Base-by-base conservation (phyloP, 176 grass and related monocot species). In the sorghum (Sorghum bicolor) region DNA sequence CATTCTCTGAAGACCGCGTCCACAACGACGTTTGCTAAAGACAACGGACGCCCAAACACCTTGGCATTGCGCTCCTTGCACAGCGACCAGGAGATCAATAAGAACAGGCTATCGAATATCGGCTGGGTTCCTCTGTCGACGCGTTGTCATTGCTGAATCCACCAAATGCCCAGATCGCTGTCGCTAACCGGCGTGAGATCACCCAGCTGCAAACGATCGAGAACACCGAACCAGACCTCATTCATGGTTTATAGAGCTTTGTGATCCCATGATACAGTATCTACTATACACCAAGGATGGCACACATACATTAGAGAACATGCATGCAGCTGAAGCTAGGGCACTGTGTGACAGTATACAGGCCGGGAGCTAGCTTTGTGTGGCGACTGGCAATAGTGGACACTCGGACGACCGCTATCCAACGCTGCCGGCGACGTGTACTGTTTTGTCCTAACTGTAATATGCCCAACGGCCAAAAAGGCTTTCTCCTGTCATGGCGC, bases 321-420 rank as follows among this genome's bases (percentile, higher is more conserved):
- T n/a, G 52, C 52, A 55, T 36, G 34, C 34, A 6, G 52, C 20
- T 2, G 20, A 55, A 2, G 52, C 52, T 55, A 22, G 50, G 50
- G 8, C 50, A 17, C 50, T 20, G 19, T 52, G 16, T 57, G 20
- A 57, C 52, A 57, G 7, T 8, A 8, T 20, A 58, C n/a, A 24
- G 53, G 53, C 22, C 22, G 0, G 6, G 8, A 39, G 63, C 24
- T 63, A n/a, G n/a, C n/a, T 86, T 76, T 39, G 50, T 25, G 8
- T 26, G 64, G 25, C 20, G 4, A 65, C 30, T 0, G 8, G 15
- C 12, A 24, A 41, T 55, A 33, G 74, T 73, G 80, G 74, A 67
- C 86, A 88, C 20, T 83, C 45, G 80, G 80, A 72, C 30, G 30
- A 55, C 10, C 22, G 48, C 66, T 29, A 14, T 48, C 43, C 61